phyloP scores from a whole-genome alignment of 140 eudicot genomes.

The Oenanthe javanica region DNA sequence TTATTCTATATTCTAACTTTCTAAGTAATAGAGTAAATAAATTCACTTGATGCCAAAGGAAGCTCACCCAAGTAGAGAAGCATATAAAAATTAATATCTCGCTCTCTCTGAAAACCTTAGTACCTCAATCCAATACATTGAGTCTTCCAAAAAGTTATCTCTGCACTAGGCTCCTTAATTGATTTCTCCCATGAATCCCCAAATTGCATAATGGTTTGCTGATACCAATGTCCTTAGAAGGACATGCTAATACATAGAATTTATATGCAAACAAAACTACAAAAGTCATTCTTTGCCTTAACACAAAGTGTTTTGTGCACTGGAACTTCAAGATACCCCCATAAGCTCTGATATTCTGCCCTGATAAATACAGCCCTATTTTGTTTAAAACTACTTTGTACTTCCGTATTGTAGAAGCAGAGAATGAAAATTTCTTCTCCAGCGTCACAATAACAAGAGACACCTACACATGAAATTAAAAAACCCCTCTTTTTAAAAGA shows the following conservation, averaged over 20 bases:
- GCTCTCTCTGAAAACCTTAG: neutral
- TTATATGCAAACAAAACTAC: neutral
- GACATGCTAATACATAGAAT: neutral
- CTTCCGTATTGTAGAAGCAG: neutral
- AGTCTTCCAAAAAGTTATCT: neutral
- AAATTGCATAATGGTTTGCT: neutral
- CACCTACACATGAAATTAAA: neutral
- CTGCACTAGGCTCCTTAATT: neutral
- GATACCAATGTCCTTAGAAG: neutral
- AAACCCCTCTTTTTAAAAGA: too few relatives aligned
- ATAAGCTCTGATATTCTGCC: neutral
- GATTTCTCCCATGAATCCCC: neutral
- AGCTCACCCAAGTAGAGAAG: neutral
- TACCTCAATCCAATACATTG: neutral
- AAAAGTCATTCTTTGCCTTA: neutral
- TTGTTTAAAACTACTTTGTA: too few relatives aligned
- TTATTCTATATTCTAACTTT: neutral
- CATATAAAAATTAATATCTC: neutral
- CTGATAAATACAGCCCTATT: too few relatives aligned
- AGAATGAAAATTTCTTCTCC: neutral
- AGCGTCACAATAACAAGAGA: neutral
- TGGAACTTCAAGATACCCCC: neutral
- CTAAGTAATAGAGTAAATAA: neutral
- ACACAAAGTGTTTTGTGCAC: neutral
- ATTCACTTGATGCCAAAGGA: neutral